Conservation (phyloP, 2,329 filamentous ascomycete genomes). For the Phoma sp. region DNA sequence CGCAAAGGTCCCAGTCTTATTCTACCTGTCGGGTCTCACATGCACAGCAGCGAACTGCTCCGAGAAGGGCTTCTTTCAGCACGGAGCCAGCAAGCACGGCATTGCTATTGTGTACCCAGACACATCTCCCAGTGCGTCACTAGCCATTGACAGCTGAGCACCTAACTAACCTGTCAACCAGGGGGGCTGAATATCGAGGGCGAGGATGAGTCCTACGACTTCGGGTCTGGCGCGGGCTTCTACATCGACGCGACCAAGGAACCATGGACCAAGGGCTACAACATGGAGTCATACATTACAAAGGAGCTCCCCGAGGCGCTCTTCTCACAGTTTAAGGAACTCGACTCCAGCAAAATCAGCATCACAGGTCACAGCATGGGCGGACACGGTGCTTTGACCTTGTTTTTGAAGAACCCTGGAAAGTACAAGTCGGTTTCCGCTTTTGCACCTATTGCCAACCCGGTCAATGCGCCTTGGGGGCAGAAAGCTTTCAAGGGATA, state of each 20-base stretch:
- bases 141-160: not conserved
- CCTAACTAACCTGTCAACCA: constrained; percentile 40
- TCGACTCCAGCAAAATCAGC: constrained; percentile 74
- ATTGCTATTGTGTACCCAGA: constrained; percentile 96
- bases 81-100: constrained; percentile 75
- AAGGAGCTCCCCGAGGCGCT: constrained; percentile 81
- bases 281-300: constrained; percentile 95
- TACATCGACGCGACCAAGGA: constrained; percentile 84
- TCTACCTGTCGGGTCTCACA: constrained; percentile 93
- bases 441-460: constrained; percentile 90
- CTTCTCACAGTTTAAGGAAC: constrained; percentile 71
- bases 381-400: constrained; percentile 89
- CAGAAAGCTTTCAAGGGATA: constrained; percentile 95
- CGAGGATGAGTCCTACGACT: constrained; percentile 89
- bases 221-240: constrained; percentile 90
- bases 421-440: constrained; percentile 88
- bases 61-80: constrained; percentile 88
- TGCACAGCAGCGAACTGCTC: constrained; percentile 86
- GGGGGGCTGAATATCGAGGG: constrained; percentile 78
- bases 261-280: constrained; percentile 80
- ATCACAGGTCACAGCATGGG: constrained; percentile 98
- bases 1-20: constrained; percentile 78
- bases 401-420: constrained; percentile 90
- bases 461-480: constrained; percentile 85
- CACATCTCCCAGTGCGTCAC: constrained; percentile 77